Evolutionary conservation across 805 yeast genomes (phyloP).

Genomic region (Wickerhamomyces chaumierensis): DNA sequence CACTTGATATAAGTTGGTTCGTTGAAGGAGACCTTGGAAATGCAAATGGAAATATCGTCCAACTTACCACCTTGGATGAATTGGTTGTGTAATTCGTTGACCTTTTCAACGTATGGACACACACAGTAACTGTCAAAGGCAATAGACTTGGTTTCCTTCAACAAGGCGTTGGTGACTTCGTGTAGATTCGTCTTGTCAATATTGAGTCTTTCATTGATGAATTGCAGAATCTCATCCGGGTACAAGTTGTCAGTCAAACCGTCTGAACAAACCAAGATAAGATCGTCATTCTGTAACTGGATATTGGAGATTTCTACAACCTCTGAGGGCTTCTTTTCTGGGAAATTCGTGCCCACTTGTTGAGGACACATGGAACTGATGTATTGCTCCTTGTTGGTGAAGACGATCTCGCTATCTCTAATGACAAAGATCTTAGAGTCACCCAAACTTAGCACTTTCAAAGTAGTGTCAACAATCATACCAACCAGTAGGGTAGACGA

Average conservation of each 20-base stretch:
- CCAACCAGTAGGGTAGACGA: slow-evolving; percentile 37
- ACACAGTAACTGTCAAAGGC: slow-evolving; percentile 43
- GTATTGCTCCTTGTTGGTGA: slow-evolving; percentile 35
- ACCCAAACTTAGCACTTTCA: slow-evolving; percentile 40
- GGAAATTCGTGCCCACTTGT: slow-evolving; percentile 42
- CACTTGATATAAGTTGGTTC: neutral
- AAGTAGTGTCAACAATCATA: slow-evolving; percentile 34
- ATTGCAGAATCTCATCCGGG: slow-evolving; percentile 32
- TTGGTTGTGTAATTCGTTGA: slow-evolving; percentile 25
- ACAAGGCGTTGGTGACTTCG: slow-evolving; percentile 27
- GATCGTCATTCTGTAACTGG: slow-evolving; percentile 28
- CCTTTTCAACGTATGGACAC: slow-evolving; percentile 42
- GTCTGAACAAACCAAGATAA: slow-evolving; percentile 38
- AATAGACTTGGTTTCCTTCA: slow-evolving; percentile 33
- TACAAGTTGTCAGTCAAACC: slow-evolving; percentile 44
- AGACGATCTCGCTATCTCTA: slow-evolving; percentile 31
- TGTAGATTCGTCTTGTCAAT: slow-evolving; percentile 22
- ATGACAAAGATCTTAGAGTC: slow-evolving; percentile 39
- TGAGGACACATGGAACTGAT: slow-evolving; percentile 35
- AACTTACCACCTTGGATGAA: slow-evolving; percentile 40
- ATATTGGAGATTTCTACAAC: slow-evolving; percentile 35
- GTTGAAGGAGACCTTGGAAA: slow-evolving; percentile 29
- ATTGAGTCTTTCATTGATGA: slow-evolving; percentile 24
- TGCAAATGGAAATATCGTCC: slow-evolving; percentile 42
- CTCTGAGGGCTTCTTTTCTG: slow-evolving; percentile 30